Evolutionary conservation across 495 filamentous ascomycete species (phyloP).

Genomic region (Glutinoglossum americanum): DNA sequence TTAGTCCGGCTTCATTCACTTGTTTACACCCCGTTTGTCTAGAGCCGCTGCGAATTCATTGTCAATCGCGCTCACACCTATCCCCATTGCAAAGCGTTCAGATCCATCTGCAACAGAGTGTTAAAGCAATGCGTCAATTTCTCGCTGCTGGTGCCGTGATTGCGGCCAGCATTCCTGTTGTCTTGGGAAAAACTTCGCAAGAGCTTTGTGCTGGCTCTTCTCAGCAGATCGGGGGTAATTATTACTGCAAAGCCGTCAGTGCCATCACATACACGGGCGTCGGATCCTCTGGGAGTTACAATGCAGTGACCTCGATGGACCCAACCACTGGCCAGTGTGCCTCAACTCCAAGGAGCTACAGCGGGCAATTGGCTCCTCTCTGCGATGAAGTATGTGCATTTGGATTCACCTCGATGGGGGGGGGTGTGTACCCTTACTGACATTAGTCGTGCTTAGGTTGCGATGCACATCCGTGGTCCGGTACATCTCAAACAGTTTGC

Average conservation of each 20-base stretch:
- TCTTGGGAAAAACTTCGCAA: conserved; percentile 2
- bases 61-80: not conserved
- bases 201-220: conserved; percentile 11
- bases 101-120: no score
- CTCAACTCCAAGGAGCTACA: conserved; percentile 24
- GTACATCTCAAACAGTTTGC: conserved; percentile 38
- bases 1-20: not conserved
- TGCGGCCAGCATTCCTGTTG: conserved; percentile 6
- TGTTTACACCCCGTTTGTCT: not conserved
- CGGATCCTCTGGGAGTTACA: conserved; percentile 32
- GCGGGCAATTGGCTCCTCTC: conserved; percentile 37
- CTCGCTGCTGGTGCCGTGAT: conserved; percentile 10
- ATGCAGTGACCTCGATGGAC: conserved; percentile 36
- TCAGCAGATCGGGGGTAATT: conserved; percentile 17
- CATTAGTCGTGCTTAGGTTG: conserved; percentile 25
- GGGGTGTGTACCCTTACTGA: not conserved
- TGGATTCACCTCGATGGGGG: not conserved
- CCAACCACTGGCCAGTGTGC: conserved; percentile 28
- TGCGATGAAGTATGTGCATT: conserved; percentile 36
- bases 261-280: conserved; percentile 38
- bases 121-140: conserved; percentile 8
- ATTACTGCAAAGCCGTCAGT: conserved; percentile 37
- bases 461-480: conserved; percentile 49
- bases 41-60: not conserved
- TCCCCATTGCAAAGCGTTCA: no score